These are phyloP conservation scores for Laguncularia racemosa DNA, from an alignment of 345 rosid genomes.

Conservation along the genomic window DNA sequence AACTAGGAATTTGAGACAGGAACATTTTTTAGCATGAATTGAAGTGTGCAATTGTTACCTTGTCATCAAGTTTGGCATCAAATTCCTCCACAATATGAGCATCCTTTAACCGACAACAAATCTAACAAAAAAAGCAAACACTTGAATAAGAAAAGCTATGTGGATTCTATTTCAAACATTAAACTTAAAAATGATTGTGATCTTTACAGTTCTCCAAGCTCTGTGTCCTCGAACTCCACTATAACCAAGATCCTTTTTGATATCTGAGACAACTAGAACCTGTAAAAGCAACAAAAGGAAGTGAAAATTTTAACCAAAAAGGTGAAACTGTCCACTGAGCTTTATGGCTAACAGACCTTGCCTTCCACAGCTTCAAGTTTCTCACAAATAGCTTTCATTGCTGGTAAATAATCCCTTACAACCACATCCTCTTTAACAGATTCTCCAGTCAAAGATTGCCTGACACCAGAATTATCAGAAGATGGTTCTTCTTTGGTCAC, in stretches of 20 bases:
- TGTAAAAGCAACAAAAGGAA: constrained; percentile 30
- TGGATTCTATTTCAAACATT: background rate
- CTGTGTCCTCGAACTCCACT: constrained; percentile 52
- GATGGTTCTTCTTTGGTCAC: constrained; percentile 47
- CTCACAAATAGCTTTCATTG: constrained; percentile 76
- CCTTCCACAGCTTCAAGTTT: constrained; percentile 71
- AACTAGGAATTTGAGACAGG: too few relatives aligned
- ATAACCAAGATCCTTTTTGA: constrained; percentile 79
- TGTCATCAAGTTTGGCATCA: constrained; percentile 66
- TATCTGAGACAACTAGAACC: constrained; percentile 87
- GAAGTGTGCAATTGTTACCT: constrained; percentile 26
- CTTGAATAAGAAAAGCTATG: constrained; percentile 8
- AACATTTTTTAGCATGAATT: background rate
- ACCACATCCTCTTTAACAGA: constrained; percentile 47
- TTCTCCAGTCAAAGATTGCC: constrained; percentile 30
- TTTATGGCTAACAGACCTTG: constrained; percentile 41
- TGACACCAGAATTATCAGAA: constrained; percentile 21
- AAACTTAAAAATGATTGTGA: background rate
- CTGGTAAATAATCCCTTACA: constrained; percentile 71
- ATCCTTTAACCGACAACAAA: constrained; percentile 71
- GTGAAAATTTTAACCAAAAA: constrained; percentile 18
- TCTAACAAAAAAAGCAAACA: constrained; percentile 25
- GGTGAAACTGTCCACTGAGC: too few relatives aligned
- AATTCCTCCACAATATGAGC: constrained; percentile 66
- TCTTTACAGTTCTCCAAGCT: constrained; percentile 80